Percentiles rank a stretch among this genome's conserved stretches.
phyloP scores from a whole-genome alignment of 352 stramenopile genomes.

The Blastocystis sp. region DNA sequence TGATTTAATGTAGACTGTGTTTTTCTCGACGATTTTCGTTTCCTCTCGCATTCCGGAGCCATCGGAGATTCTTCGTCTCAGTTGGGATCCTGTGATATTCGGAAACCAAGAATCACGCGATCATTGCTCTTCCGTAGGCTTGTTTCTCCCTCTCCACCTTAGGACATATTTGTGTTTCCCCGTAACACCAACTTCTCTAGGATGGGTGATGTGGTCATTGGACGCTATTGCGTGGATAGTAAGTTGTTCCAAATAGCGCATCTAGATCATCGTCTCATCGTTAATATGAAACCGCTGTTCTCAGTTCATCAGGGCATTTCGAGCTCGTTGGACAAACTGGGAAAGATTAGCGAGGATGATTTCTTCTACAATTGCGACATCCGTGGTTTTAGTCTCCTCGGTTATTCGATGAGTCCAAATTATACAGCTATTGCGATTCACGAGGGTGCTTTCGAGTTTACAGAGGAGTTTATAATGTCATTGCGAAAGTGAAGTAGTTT shows the following conservation, averaged over 20 bases:
- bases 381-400: neutral
- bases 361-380: neutral
- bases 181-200: neutral
- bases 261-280: neutral
- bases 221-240: neutral
- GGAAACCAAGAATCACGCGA: neutral
- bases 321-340: neutral
- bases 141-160: neutral
- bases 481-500: too few relatives aligned
- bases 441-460: too few relatives aligned
- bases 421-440: neutral
- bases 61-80: neutral
- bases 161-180: neutral
- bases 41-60: neutral
- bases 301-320: neutral
- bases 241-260: neutral
- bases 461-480: too few relatives aligned
- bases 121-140: too few relatives aligned
- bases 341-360: neutral
- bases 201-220: neutral
- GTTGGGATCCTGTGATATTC: neutral
- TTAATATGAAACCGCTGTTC: neutral
- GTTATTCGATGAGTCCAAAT: neutral
- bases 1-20: neutral
- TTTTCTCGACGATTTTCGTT: neutral